These are phyloP conservation scores for Rhizoctonia solani DNA, from an alignment of 1,284 basidiomycete genomes.

Conservation along the genomic window DNA sequence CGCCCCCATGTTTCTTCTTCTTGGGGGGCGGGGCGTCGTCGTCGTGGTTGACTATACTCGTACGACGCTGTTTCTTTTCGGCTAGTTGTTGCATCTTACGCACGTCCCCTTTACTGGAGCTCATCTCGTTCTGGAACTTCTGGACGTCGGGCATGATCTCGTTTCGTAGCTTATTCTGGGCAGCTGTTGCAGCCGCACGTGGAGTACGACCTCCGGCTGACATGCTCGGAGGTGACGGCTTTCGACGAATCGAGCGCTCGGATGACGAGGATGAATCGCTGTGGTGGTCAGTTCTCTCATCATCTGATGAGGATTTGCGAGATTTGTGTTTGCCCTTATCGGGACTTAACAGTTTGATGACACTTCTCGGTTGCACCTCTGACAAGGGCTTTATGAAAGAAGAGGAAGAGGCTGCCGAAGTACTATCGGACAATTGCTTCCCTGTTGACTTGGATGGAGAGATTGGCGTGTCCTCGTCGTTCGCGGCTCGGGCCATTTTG, in stretches of 20 bases:
- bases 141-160: slow-evolving; percentile 76
- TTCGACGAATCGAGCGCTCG: not conserved
- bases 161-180: slow-evolving; percentile 62
- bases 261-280: slow-evolving; percentile 1
- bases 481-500: not conserved
- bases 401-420: not conserved
- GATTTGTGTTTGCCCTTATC: slow-evolving; percentile 17
- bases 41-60: slow-evolving; percentile 5
- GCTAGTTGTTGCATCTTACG: slow-evolving; percentile 30
- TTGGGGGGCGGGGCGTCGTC: slow-evolving; percentile 15
- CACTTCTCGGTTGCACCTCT: not conserved
- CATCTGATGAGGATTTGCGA: slow-evolving; percentile 2
- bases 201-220: slow-evolving; percentile 36
- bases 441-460: not conserved
- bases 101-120: slow-evolving; percentile 41
- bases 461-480: not conserved
- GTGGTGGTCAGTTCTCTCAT: slow-evolving; percentile 19
- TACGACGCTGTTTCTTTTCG: slow-evolving; percentile 14
- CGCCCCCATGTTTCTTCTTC: slow-evolving; percentile 41
- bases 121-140: slow-evolving; percentile 67
- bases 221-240: slow-evolving; percentile 5
- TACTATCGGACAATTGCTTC: not conserved
- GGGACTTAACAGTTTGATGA: slow-evolving; percentile 10
- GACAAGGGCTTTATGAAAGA: slow-evolving; percentile 10
- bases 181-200: slow-evolving; percentile 65